Percentiles rank a stretch among this genome's conserved stretches.
Evolutionary conservation across 2,329 filamentous ascomycete species (phyloP).

Genomic region (Fusarium secorum): DNA sequence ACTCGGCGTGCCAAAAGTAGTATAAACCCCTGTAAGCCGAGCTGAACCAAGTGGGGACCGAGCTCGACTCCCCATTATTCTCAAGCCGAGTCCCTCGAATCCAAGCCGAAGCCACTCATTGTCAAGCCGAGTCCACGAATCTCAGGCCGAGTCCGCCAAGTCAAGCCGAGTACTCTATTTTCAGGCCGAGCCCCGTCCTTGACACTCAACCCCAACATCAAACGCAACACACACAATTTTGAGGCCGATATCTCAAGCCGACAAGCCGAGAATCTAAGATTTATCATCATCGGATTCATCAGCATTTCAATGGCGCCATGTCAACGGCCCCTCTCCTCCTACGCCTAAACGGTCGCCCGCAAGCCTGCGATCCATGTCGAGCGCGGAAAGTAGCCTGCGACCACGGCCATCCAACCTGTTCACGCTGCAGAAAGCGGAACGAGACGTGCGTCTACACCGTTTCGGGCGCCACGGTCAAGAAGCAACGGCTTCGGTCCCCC

Average conservation of each 20-base stretch:
- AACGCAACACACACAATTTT: background rate
- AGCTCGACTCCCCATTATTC: background rate
- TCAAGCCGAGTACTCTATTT: constrained; percentile 6
- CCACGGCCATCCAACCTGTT: constrained; percentile 51
- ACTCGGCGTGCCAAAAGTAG: constrained; percentile 9
- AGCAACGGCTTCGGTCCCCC: constrained; percentile 17
- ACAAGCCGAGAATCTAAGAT: constrained; percentile 24
- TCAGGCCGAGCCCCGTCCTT: background rate
- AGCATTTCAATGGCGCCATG: constrained; percentile 24
- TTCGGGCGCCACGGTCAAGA: constrained; percentile 29
- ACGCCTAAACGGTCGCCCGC: constrained; percentile 42
- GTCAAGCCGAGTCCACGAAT: background rate
- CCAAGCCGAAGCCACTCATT: background rate
- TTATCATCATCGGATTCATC: constrained; percentile 15
- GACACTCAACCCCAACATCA: background rate
- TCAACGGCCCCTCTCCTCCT: constrained; percentile 31
- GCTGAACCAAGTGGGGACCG: constrained; percentile 19
- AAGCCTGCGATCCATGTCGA: constrained; percentile 50
- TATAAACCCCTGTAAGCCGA: constrained; percentile 27
- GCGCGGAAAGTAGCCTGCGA: constrained; percentile 55
- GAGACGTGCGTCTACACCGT: constrained; percentile 50
- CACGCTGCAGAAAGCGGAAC: constrained; percentile 49
- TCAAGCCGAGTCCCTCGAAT: background rate
- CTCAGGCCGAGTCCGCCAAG: constrained; percentile 1
- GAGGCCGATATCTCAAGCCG: constrained; percentile 8